Base-by-base conservation (phyloP, 2,329 filamentous ascomycete species). In the Monilinia vaccinii-corymbosi region DNA sequence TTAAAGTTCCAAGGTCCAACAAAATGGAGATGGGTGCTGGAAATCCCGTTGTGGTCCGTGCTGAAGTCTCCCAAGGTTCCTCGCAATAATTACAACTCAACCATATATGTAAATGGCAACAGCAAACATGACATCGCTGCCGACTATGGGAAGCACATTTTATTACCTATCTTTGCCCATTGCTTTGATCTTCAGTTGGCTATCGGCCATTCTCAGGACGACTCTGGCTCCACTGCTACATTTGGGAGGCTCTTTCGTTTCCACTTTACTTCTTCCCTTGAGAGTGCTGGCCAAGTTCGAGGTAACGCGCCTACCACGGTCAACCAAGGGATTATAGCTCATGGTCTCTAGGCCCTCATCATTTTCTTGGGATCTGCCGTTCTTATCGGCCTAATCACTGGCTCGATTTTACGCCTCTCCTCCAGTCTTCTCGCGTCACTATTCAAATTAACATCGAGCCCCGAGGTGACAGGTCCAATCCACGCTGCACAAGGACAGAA, bases 371-470 rank as follows among this genome's bases (percentile, higher is more conserved):
- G 84, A 52, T 79, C 84, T 28, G 89, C 88, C 9, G 79, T 82
- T 36, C 72, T 88, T 21, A 77, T 90, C 56, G 89, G 89, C n/a
- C 74, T 85, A 56, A 55, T 82, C 13, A 76, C 84, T 32, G 89
- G 88, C 56, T 72, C 84, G 55, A 65, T 81, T 21, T 72, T 91
- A 47, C 79, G 82, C 68, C 73, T 82, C 57, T 76, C 78, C 21
- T 86, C 84, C 61, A 76, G 75, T 60, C 69, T 81, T 60, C 71
- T 88, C 56, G 77, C 81, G 6, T 76, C 81, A 1, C 66, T 78
- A 2, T 75, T 85, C 60, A 75, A 76, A 58, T 73, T 81, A 65
- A 71, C 73, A 16, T 36, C 68, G 3, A 25, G 21, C 4, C 50
- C 67, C 6, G 56, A 65, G 60, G 62, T 65, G 10, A 63, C 34